Conservation (phyloP, 129 eudicot species). For the Apium graveolens region DNA sequence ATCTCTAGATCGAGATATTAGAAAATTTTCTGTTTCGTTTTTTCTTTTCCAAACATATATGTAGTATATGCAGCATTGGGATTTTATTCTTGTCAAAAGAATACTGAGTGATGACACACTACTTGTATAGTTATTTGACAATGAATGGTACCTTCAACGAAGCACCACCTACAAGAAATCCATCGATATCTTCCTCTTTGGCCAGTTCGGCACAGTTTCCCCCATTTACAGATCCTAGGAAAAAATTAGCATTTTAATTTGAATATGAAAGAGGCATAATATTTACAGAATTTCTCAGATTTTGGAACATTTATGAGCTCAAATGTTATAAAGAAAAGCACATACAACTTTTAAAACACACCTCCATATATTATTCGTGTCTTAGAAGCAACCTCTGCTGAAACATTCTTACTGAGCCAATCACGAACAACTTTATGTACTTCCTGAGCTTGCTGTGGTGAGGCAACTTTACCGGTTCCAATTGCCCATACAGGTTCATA, state of each 20-base stretch:
- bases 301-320: neutral
- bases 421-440: constrained; percentile 30
- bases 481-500: constrained; percentile 99
- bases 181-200: constrained; percentile 8
- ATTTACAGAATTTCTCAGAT: neutral
- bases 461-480: constrained; percentile 84
- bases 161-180: constrained; percentile 12
- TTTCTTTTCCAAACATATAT: neutral
- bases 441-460: constrained; percentile 33
- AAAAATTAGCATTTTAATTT: neutral
- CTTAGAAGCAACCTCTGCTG: constrained; percentile 87
- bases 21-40: neutral
- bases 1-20: neutral
- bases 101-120: neutral
- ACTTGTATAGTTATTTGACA: neutral
- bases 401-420: constrained; percentile 36
- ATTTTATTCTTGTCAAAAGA: neutral
- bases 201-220: constrained; percentile 11
- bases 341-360: constrained; percentile 9
- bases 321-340: neutral
- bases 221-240: constrained; percentile 75
- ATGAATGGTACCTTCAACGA: neutral
- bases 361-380: constrained; percentile 96
- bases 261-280: neutral
- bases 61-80: neutral